Evolutionary conservation across 495 filamentous ascomycete genomes (phyloP), one percentile per base, ranked within the genome.

Genomic region (Neurospora sp.): DNA sequence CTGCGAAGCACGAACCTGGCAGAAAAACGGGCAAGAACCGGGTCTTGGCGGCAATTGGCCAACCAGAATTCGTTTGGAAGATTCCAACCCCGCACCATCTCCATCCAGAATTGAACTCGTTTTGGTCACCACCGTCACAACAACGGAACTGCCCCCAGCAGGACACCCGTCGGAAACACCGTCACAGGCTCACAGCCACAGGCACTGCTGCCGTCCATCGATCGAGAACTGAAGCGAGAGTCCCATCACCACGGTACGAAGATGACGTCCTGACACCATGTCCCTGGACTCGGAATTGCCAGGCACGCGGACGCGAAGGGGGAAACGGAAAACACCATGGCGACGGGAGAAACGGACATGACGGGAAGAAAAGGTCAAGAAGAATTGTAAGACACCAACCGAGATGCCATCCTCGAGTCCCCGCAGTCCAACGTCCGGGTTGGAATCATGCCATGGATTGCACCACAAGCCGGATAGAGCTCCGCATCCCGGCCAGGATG

Each of bases 281-380:
- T 5, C 39, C 40, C 70, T n/a, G 40, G 40, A 6, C 40, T 6
- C 70, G 18, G 23, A 48, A 18, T 35, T 41, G 75, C 75, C 75
- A 74, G 75, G 75, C 77, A 79, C 39, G 16, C 16, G 5, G 41
- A 42, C 72, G 46, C 37, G 44, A 74, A 76, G 70, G 73, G 71
- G 37, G 66, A 75, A 74, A 18, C 70, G 71, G 73, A 66, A 70
- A 14, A 14, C 41, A 44, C 75, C 73, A 69, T 73, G 73, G 27
- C 35, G 10, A 69, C 39, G 70, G 18, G 31, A 66, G 9, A 37
- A 69, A 35, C 39, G 5, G 11, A 16, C 48, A 59, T 3, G 2
- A 31, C 2, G 31, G 31, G 31, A 31, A 31, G 31, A 31, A 31
- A 3, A 31, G 31, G 31, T 31, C 31, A 3, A 31, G 2, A 31